Percentiles rank a stretch among this genome's conserved stretches.
phyloP scores from a whole-genome alignment of 768 basidiomycete species.

The Galerina sulciceps region DNA sequence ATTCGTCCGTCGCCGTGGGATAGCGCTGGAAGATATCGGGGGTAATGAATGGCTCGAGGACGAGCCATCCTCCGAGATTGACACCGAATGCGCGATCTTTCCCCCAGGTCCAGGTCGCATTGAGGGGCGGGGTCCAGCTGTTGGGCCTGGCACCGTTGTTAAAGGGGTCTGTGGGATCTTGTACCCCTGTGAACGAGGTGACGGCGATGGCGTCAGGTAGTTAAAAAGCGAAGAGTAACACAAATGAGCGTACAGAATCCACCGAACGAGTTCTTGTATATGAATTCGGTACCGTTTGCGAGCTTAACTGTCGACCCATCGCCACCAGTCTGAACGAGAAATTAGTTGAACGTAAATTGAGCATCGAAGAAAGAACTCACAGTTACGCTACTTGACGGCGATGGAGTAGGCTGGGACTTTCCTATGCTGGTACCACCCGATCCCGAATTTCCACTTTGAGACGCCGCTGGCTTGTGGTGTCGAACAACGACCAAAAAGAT shows the following conservation, averaged over 20 bases:
- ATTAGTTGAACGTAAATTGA: not conserved
- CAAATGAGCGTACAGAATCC: constrained; percentile 52
- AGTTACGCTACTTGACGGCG: constrained; percentile 13
- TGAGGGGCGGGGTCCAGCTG: too few species aligned
- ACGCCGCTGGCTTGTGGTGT: constrained; percentile 12
- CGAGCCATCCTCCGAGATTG: constrained; percentile 76
- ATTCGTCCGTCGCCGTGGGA: constrained; percentile 62
- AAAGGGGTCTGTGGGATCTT: constrained; percentile 68
- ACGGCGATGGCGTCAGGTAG: not conserved
- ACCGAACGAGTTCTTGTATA: constrained; percentile 74
- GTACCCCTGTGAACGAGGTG: constrained; percentile 46
- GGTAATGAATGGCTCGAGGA: constrained; percentile 76
- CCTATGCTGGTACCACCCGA: too few species aligned
- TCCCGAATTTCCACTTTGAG: constrained; percentile 2
- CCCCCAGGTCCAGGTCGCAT: constrained; percentile 70
- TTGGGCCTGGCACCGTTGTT: constrained; percentile 67
- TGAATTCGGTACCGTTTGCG: constrained; percentile 68
- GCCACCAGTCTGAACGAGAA: constrained; percentile 47
- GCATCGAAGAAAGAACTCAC: constrained; percentile 14
- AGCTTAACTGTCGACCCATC: constrained; percentile 64
- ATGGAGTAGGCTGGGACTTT: constrained; percentile 10
- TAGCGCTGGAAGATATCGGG: constrained; percentile 67
- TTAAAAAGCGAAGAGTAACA: not conserved
- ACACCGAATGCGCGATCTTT: constrained; percentile 60
- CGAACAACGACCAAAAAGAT: constrained; percentile 33